A percentile compares a stretch with the other conserved stretches of the same genome.
These are phyloP conservation scores for Calonectria pauciramosa DNA, from an alignment of 2,329 filamentous ascomycete genomes.

Conservation along the genomic window DNA sequence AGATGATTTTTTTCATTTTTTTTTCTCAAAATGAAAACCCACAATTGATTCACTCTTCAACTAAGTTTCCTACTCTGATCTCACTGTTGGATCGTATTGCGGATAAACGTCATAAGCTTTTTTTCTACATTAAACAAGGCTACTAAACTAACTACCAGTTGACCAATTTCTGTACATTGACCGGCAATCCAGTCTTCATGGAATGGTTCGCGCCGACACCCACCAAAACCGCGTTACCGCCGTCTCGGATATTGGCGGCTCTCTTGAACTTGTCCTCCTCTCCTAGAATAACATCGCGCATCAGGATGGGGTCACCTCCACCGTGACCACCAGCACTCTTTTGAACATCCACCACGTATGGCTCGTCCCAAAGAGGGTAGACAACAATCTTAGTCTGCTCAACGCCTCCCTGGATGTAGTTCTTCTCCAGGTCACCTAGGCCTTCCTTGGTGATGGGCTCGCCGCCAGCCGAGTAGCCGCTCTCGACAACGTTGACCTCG, in stretches of 20 bases:
- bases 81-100: not conserved
- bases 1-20: not conserved
- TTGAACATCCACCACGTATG: constrained; percentile 66
- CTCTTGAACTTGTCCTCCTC: constrained; percentile 64
- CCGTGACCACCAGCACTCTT: constrained; percentile 69
- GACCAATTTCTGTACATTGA: constrained; percentile 40
- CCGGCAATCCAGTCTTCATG: constrained; percentile 51
- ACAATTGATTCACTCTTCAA: not conserved
- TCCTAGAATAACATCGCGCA: constrained; percentile 70
- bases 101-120: not conserved
- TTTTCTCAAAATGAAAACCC: not conserved
- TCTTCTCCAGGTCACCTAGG: constrained; percentile 54
- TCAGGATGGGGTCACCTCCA: constrained; percentile 67
- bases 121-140: not conserved
- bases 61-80: not conserved
- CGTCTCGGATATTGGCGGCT: constrained; percentile 70
- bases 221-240: constrained; percentile 70
- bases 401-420: constrained; percentile 41
- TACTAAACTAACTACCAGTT: constrained; percentile 28
- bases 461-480: constrained; percentile 71
- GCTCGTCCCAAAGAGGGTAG: constrained; percentile 69
- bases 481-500: constrained; percentile 73
- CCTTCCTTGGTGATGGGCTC: constrained; percentile 62
- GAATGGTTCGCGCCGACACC: constrained; percentile 72
- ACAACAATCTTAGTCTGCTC: constrained; percentile 61